Evolutionary conservation across 139 green algal genomes (phyloP), one percentile per base, ranked within the genome.

Genomic region (Chlamydomonas sp.): DNA sequence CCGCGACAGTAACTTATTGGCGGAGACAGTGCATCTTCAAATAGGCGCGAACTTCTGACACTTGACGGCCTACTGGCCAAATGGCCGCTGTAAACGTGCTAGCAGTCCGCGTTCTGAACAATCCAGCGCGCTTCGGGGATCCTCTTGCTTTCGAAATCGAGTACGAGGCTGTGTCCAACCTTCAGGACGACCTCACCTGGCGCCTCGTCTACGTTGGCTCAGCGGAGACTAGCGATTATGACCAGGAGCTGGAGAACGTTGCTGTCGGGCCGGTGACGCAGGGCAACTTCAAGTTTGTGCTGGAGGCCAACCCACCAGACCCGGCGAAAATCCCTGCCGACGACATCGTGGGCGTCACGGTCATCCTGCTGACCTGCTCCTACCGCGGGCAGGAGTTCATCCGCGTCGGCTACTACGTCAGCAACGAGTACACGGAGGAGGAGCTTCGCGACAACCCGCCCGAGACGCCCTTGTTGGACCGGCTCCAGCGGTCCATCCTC

Each of bases 121-220:
- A 99, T 83, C 97, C 97, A 4, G 91, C 92, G 4, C 63, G 87
- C 2, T 99, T 98, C 85, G 90, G 79, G 3, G 95, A 96, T 66
- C 95, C 96, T 0, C 91, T 99, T 1, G 93, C 98, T 71, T 98
- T 99, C 85, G 96, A 99, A 76, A 99, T 99, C 17, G 94, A 97
- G 87, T 99, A 99, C 83, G 97, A 99, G 82, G 99, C 97, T 92
- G 68, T 98, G 8, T 91, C 87, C 18, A 77, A 91, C 20, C 88
- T 99, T 7, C 58, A 95, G 60, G 90, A 98, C 14, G 97, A 99
- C 85, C 89, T 99, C 69, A 97, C 99, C 85, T 99, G 98, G 98
- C 97, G 97, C 84, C 88, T 99, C 57, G 96, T 95, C 0, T 99
- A 99, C 88, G 97, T 99, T 5, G 98, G 98, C 5, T 98, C 93